Evolutionary conservation across 345 rosid genomes (phyloP).

Genomic region (Euclidium syriacum): DNA sequence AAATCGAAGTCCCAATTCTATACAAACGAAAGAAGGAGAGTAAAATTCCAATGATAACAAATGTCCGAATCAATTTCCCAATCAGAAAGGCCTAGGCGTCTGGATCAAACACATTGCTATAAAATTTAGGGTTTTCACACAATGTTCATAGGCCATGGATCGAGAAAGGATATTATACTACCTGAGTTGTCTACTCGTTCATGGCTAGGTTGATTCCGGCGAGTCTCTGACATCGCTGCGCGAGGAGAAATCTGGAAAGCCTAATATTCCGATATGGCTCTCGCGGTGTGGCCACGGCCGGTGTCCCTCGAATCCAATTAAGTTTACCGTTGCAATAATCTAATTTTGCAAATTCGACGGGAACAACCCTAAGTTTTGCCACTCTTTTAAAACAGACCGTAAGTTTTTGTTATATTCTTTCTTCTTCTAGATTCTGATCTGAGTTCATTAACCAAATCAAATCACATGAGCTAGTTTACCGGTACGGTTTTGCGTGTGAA

Average conservation of each 20-base stretch:
- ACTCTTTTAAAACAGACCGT: too few relatives aligned
- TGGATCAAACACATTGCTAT: not conserved
- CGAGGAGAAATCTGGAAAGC: not conserved
- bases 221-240: conserved; percentile 23
- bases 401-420: too few relatives aligned
- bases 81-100: not conserved
- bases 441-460: too few relatives aligned
- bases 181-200: conserved; percentile 26
- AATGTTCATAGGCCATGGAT: not conserved
- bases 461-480: too few relatives aligned
- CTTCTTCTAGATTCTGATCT: too few relatives aligned
- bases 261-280: not conserved
- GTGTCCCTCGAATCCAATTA: not conserved
- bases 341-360: too few relatives aligned
- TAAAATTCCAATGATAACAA: not conserved
- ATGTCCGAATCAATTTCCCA: not conserved
- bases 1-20: not conserved
- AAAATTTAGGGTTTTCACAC: not conserved
- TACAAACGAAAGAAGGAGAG: not conserved
- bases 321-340: too few relatives aligned
- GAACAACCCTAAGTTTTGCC: too few relatives aligned
- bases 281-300: not conserved
- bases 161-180: conserved; percentile 13
- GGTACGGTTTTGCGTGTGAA: too few relatives aligned
- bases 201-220: conserved; percentile 10